Evolutionary conservation across 331 rosid genomes (phyloP).

Genomic region (Spiraea crenata): DNA sequence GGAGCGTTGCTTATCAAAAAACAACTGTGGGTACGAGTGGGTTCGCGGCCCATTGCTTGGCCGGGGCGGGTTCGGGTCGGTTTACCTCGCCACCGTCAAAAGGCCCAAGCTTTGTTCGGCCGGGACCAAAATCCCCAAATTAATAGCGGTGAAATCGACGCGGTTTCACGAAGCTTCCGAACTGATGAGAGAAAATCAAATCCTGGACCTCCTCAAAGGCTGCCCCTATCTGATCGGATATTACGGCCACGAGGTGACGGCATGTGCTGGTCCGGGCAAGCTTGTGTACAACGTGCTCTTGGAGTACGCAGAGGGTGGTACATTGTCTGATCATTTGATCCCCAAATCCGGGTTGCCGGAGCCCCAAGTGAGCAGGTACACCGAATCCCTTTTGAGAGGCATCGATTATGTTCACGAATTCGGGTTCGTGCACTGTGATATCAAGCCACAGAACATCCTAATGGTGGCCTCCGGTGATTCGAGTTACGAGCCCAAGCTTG

Average conservation of each 20-base stretch:
- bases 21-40: not conserved
- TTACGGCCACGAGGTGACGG: slow-evolving; percentile 29
- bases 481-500: slow-evolving; percentile 28
- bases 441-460: slow-evolving; percentile 34
- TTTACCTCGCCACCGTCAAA: slow-evolving; percentile 15
- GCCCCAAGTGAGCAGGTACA: slow-evolving; percentile 17
- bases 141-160: slow-evolving; percentile 37
- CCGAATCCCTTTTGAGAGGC: slow-evolving; percentile 31
- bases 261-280: not conserved
- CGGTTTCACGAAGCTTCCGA: not conserved
- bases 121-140: too few relatives aligned
- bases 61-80: slow-evolving; percentile 20
- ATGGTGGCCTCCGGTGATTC: slow-evolving; percentile 9
- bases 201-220: slow-evolving; percentile 14
- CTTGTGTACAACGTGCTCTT: slow-evolving; percentile 27
- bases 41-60: slow-evolving; percentile 4
- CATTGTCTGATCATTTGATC: slow-evolving; percentile 16
- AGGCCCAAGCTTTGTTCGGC: slow-evolving; percentile 1
- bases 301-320: slow-evolving; percentile 36
- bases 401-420: slow-evolving; percentile 26
- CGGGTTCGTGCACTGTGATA: slow-evolving; percentile 39
- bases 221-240: slow-evolving; percentile 19
- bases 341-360: slow-evolving; percentile 15
- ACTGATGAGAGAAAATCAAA: slow-evolving; percentile 24
- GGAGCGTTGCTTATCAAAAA: too few relatives aligned